phyloP scores from a whole-genome alignment of 176 grass and related monocot genomes.

The Musa schizocarpa region DNA sequence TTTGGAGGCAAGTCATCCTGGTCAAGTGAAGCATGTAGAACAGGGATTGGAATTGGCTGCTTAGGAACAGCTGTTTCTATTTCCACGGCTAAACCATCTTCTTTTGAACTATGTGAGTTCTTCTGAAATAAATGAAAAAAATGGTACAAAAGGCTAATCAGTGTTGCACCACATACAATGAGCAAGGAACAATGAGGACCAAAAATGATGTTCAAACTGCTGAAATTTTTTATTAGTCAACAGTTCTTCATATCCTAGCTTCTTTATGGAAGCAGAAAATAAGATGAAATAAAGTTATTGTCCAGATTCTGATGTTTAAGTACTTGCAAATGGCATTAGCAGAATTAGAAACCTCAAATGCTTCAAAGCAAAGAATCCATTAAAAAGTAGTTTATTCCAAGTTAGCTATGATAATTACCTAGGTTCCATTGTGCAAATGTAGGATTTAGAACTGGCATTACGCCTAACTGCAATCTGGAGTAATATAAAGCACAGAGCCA shows the following conservation, averaged over 20 bases:
- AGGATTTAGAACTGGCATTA: no score
- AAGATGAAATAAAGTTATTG: background rate
- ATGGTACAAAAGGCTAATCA: constrained; percentile 13
- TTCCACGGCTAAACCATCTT: constrained; percentile 36
- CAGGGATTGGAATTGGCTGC: constrained; percentile 67
- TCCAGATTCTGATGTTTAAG: no score
- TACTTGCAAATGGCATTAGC: no score
- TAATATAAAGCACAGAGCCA: no score
- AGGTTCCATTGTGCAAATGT: no score
- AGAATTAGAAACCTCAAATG: no score
- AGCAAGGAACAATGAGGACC: constrained; percentile 5
- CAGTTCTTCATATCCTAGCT: background rate
- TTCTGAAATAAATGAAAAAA: constrained; percentile 43
- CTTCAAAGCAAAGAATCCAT: no score
- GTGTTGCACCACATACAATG: background rate
- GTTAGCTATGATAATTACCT: no score
- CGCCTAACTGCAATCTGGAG: no score
- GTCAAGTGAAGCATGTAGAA: constrained; percentile 56
- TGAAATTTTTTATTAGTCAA: background rate
- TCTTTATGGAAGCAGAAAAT: background rate
- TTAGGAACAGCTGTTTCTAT: constrained; percentile 29
- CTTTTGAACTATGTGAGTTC: constrained; percentile 53
- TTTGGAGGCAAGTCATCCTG: constrained; percentile 38
- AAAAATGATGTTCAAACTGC: background rate
- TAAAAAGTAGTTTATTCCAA: no score